A percentile compares a stretch with the other conserved stretches of the same genome.
phyloP scores from a whole-genome alignment of 345 rosid species.

The Kernera saxatilis region DNA sequence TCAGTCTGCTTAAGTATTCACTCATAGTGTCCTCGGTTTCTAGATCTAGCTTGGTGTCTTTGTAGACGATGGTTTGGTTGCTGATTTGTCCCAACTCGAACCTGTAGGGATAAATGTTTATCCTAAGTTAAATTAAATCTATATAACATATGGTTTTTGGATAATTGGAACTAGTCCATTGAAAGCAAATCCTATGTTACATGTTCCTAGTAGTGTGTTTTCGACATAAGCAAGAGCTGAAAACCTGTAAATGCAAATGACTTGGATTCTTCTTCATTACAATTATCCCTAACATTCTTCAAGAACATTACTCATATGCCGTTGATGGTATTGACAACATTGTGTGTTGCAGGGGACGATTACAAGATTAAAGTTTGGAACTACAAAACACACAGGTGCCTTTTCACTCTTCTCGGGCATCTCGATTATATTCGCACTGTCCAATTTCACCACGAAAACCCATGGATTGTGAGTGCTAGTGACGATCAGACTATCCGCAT shows the following conservation, averaged over 20 bases:
- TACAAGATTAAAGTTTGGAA: slow-evolving; percentile 99
- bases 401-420: slow-evolving; percentile 94
- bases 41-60: background rate
- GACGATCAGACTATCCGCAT: slow-evolving; percentile 97
- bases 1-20: background rate
- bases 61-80: background rate
- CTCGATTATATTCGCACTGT: slow-evolving; percentile 96
- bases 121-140: background rate
- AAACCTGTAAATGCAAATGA: background rate
- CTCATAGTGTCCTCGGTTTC: background rate
- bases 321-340: background rate
- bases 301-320: background rate
- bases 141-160: background rate
- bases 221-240: background rate
- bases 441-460: slow-evolving; percentile 93
- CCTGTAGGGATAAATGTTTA: background rate
- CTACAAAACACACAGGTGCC: slow-evolving; percentile 80
- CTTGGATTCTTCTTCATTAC: slow-evolving; percentile 9
- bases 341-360: slow-evolving; percentile 71
- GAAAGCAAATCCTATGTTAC: no score
- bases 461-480: slow-evolving; percentile 99
- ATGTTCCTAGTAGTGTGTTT: no score
- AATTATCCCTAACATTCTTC: background rate
- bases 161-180: no score
- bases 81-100: background rate